phyloP scores from a whole-genome alignment of 768 basidiomycete species.

The Mycena galericulata region DNA sequence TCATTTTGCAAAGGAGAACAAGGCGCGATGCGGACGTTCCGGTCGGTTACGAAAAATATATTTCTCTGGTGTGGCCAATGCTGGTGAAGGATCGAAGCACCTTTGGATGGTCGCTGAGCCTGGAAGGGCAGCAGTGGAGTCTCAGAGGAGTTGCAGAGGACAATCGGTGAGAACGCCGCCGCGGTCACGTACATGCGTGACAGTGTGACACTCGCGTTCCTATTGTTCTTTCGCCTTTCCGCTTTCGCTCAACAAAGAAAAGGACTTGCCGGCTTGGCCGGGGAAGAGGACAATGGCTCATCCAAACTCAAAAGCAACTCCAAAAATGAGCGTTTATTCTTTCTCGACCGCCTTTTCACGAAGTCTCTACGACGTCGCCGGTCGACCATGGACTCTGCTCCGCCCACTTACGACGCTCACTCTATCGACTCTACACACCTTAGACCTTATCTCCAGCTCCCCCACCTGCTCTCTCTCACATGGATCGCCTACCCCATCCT shows the following conservation, averaged over 20 bases:
- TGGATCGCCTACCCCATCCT: conserved; percentile 94
- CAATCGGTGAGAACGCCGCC: background rate
- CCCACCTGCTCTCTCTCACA: conserved; percentile 86
- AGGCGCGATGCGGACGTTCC: background rate
- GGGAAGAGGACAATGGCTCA: background rate
- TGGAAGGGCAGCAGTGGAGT: too few relatives aligned
- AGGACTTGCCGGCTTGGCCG: conserved; percentile 10
- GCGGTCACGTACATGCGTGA: background rate
- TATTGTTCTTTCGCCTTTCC: conserved; percentile 1
- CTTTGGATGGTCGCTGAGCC: too few relatives aligned
- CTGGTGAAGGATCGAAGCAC: background rate
- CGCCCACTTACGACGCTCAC: conserved; percentile 35
- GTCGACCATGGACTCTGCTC: conserved; percentile 44
- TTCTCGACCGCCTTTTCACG: conserved; percentile 33
- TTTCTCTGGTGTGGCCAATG: too few relatives aligned
- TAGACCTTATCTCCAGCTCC: conserved; percentile 86
- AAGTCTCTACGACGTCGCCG: conserved; percentile 48
- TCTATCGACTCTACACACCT: conserved; percentile 49
- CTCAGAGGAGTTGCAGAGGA: background rate
- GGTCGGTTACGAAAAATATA: background rate
- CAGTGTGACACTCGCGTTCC: background rate
- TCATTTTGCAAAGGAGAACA: conserved; percentile 4
- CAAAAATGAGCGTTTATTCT: conserved; percentile 11
- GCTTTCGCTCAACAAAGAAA: conserved; percentile 4
- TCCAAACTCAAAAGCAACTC: conserved; percentile 22